Conservation (phyloP, 2,329 filamentous ascomycete species). For the Amesomyces nigricolor region DNA sequence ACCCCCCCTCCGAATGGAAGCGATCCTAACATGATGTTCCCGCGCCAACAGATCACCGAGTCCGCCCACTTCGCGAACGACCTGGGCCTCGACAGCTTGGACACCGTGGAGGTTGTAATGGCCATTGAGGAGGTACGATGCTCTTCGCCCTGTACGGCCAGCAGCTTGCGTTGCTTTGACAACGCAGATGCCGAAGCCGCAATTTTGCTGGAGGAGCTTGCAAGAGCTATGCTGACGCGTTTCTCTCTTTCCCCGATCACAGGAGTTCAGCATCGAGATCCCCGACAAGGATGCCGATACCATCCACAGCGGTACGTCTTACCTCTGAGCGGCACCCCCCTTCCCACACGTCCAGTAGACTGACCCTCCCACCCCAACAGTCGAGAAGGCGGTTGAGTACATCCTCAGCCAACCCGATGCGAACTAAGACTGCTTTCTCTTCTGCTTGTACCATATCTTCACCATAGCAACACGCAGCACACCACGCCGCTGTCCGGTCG, state of each 20-base stretch:
- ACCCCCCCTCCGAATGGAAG: neutral
- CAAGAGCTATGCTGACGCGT: neutral
- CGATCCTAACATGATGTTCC: constrained; percentile 17
- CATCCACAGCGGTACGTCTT: constrained; percentile 80
- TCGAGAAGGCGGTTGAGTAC: constrained; percentile 92
- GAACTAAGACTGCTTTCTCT: constrained; percentile 43
- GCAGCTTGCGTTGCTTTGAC: neutral
- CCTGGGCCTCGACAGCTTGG: constrained; percentile 91
- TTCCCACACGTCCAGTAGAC: neutral
- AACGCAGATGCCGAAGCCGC: too few relatives aligned
- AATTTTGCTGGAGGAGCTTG: neutral
- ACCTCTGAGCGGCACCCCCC: too few relatives aligned
- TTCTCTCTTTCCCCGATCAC: constrained; percentile 15
- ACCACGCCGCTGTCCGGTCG: constrained; percentile 12
- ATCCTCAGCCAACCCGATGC: constrained; percentile 90
- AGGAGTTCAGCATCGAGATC: constrained; percentile 84
- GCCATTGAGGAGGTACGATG: constrained; percentile 85
- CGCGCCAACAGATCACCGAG: constrained; percentile 61
- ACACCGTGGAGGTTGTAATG: constrained; percentile 99
- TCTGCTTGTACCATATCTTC: constrained; percentile 20
- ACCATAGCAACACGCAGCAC: constrained; percentile 17
- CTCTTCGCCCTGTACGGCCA: constrained; percentile 9
- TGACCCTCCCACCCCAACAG: constrained; percentile 40
- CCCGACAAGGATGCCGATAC: constrained; percentile 93
- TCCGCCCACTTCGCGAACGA: constrained; percentile 93